Evolutionary conservation across 768 basidiomycete species (phyloP), one percentile per base, ranked within the genome.

Genomic region (Trichaptum fuscoviolaceum): DNA sequence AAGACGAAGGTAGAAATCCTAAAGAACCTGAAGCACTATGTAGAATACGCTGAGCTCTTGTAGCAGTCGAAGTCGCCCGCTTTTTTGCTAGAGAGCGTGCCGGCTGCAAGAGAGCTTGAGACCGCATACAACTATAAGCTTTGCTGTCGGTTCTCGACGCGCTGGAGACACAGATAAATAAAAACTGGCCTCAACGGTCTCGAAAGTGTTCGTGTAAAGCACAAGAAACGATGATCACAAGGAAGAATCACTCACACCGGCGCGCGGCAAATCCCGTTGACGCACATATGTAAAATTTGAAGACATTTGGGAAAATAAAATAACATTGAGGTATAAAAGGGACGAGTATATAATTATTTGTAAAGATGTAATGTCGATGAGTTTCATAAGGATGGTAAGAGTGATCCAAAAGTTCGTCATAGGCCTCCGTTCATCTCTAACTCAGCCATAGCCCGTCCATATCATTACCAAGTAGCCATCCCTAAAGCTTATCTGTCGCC

Each of bases 21-120:
- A n/a, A 20, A 6, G 42, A 52, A 20, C 42, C 42, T 52, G 42
- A 52, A 15, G 42, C 42, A 52, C 15, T 52, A 20, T 3, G 30
- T 2, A 52, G 42, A 20, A 52, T 20, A 52, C 42, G 42, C 42
- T 52, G 42, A 52, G 42, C 42, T 52, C 42, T 52, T 52, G 42
- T 52, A 15, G 42, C 42, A 52, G 15, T 52, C 42, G 42, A 52
- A 52, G 42, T 52, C 12, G 20, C 42, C 42, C 42, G 42, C 42
- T 52, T 52, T 52, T 20, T 52, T 52, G 42, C 42, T 52, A 76
- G 64, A 62, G 74, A 72, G 72, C 75, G 72, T 61, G 78, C 73
- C 69, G 77, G 73, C 63, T 72, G 74, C 67, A 78, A 71, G 59
- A 80, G 68, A 24, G 77, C 66, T 62, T 75, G 77, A 70, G 78